Evolutionary conservation across 1,139 yeast genomes (phyloP).

Genomic region (Hemisphaericaspora lyxosophila): DNA sequence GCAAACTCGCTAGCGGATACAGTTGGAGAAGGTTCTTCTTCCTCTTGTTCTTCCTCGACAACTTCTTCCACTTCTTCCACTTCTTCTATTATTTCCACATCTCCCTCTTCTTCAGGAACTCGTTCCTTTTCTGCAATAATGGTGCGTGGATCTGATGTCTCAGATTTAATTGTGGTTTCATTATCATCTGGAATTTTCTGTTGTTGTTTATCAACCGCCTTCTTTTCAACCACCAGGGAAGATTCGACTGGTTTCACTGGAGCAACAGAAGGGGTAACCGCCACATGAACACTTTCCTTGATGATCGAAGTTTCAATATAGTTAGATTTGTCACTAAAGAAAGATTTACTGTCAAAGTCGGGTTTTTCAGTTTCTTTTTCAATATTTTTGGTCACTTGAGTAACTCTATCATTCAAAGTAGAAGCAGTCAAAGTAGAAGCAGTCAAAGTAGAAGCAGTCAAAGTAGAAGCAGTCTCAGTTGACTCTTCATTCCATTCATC

Average conservation of each 20-base stretch:
- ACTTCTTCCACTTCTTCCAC: constrained; percentile 10
- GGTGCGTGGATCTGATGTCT: constrained; percentile 8
- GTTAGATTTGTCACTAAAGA: constrained; percentile 16
- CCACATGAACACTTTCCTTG: constrained; percentile 5
- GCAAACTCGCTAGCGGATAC: neutral
- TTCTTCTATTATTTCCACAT: constrained; percentile 9
- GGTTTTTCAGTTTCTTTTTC: constrained; percentile 16
- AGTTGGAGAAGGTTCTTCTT: neutral
- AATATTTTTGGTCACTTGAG: constrained; percentile 21
- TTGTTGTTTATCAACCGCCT: constrained; percentile 7
- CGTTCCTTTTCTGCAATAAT: constrained; percentile 8
- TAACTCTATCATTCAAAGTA: constrained; percentile 18
- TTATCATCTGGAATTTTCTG: constrained; percentile 4
- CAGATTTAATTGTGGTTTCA: constrained; percentile 7
- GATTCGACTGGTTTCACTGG: neutral
- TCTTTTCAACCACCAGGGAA: neutral
- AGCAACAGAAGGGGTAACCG: constrained; percentile 3
- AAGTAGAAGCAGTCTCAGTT: constrained; percentile 1
- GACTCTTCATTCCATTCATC: constrained; percentile 24
- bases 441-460: constrained; percentile 5
- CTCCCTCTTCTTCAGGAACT: constrained; percentile 8
- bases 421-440: constrained; percentile 8
- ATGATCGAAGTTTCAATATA: constrained; percentile 14
- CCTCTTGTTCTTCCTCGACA: constrained; percentile 4
- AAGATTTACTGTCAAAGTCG: constrained; percentile 21